Percentiles rank a stretch among this genome's conserved stretches.
These are phyloP conservation scores for Alternaria tenuissima DNA, from an alignment of 2,329 filamentous ascomycete genomes.

Conservation along the genomic window DNA sequence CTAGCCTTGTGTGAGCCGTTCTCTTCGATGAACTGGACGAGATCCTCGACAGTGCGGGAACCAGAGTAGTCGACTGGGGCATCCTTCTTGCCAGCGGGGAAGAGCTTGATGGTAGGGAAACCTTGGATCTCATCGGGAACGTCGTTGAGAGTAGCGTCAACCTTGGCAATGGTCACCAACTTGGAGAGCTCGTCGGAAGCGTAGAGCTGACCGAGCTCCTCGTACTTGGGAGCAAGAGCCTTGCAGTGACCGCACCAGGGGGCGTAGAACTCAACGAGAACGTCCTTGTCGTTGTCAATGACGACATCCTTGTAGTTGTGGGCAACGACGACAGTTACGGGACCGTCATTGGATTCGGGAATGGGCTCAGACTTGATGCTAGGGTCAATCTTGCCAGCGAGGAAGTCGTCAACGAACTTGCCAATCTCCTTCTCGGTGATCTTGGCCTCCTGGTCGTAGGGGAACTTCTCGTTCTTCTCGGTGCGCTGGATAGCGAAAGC, in stretches of 20 bases:
- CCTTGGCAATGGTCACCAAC: conserved; percentile 80
- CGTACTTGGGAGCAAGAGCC: conserved; percentile 72
- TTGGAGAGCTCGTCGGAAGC: conserved; percentile 59
- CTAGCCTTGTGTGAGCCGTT: conserved; percentile 89
- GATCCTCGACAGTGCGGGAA: conserved; percentile 87
- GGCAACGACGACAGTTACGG: conserved; percentile 88
- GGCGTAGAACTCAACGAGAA: conserved; percentile 97
- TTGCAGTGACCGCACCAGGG: conserved; percentile 81
- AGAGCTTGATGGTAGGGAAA: conserved; percentile 99
- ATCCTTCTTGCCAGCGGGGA: conserved; percentile 87
- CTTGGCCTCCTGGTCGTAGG: conserved; percentile 84
- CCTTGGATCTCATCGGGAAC: conserved; percentile 96
- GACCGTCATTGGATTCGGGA: conserved; percentile 89
- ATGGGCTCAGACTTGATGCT: conserved; percentile 99
- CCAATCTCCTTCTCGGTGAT: conserved; percentile 77
- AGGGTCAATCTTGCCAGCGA: conserved; percentile 86
- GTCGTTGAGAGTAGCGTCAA: conserved; percentile 95
- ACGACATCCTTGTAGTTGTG: conserved; percentile 93
- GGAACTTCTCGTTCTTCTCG: conserved; percentile 96
- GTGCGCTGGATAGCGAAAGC: conserved; percentile 98
- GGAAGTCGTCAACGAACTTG: conserved; percentile 85
- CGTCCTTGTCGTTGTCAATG: conserved; percentile 93
- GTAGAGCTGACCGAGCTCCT: conserved; percentile 68
- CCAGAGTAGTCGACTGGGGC: conserved; percentile 87
- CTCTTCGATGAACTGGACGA: conserved; percentile 91